Base-by-base conservation (phyloP, 2,329 filamentous ascomycete species). In the Aureobasidium vineae region DNA sequence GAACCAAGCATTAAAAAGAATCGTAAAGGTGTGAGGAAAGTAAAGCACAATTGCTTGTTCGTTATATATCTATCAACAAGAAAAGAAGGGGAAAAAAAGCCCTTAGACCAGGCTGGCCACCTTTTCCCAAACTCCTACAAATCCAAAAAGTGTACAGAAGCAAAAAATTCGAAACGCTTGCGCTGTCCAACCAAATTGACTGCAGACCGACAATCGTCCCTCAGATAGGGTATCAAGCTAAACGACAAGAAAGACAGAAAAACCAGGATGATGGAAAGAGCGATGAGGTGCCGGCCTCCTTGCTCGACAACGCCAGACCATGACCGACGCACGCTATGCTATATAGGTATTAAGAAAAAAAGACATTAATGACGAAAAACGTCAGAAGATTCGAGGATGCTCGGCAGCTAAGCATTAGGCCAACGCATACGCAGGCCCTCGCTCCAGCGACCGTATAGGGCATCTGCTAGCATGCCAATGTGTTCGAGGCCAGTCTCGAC, bases 361-460 rank as follows among this genome's bases (percentile, higher is more conserved):
- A 60, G 8, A 49, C 26, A 54, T 54, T 54, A 54, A 31, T 23
- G 26, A 15, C 26, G 43, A 40, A 50, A 40, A 2, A 40, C 28
- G 43, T 43, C 21, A 28, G 19, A 19, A 16, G 16, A 28, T 38
- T 50, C 7, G 2, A 21, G n/a, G 28, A 26, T 19, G 6, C 5
- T 31, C 19, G 23, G 47, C 33, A 52, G 15, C 47, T 56, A 67
- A 23, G 59, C 43, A 16, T 64, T 40, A 21, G 66, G 66, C 81
- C 81, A 83, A 52, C 80, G 71, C 33, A 69, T 73, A 70, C 88
- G 87, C 72, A 98, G 80, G 1, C 92, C 92, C 67, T 96, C 91
- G 2, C 89, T 87, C 95, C 95, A 99, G 50, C 94, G 86, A 19
- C 88, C 87, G 78, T 97, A 98, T 23, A 99, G 84, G 23, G 96